Evolutionary conservation across 139 green algal genomes (phyloP).

Genomic region (Limnomonas spitsbergensis): DNA sequence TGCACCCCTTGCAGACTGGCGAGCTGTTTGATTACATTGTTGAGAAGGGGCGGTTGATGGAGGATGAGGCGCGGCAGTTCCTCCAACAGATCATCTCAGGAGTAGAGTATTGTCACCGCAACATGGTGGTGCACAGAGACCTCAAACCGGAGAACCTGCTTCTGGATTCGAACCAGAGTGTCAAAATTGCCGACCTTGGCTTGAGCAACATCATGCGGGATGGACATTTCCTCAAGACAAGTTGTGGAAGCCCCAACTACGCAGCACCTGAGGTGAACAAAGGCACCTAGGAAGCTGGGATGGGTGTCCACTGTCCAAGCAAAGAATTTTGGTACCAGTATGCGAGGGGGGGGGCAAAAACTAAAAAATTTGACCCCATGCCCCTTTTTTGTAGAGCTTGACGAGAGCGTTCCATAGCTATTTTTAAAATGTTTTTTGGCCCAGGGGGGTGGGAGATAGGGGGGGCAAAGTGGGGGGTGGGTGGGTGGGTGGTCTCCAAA

Average conservation of each 20-base stretch:
- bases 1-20: constrained; percentile 61
- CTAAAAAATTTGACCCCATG: too few relatives aligned
- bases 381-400: too few relatives aligned
- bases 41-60: constrained; percentile 93
- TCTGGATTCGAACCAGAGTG: constrained; percentile 68
- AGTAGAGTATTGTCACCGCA: constrained; percentile 77
- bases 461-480: too few relatives aligned
- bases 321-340: too few relatives aligned
- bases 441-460: too few relatives aligned
- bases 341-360: too few relatives aligned
- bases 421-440: too few relatives aligned
- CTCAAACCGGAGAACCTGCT: constrained; percentile 98
- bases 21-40: constrained; percentile 99
- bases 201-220: constrained; percentile 98
- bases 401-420: too few relatives aligned
- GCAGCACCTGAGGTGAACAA: constrained; percentile 96
- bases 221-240: constrained; percentile 98
- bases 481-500: too few relatives aligned
- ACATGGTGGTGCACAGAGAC: constrained; percentile 60
- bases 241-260: constrained; percentile 96
- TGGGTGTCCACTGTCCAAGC: too few relatives aligned
- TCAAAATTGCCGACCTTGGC: constrained; percentile 84
- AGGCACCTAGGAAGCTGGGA: too few relatives aligned
- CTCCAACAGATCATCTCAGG: constrained; percentile 97
- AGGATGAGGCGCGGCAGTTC: constrained; percentile 96